These are phyloP conservation scores for Bocquillonia castaneifolia DNA, from an alignment of 441 rosid genomes.

Conservation along the genomic window DNA sequence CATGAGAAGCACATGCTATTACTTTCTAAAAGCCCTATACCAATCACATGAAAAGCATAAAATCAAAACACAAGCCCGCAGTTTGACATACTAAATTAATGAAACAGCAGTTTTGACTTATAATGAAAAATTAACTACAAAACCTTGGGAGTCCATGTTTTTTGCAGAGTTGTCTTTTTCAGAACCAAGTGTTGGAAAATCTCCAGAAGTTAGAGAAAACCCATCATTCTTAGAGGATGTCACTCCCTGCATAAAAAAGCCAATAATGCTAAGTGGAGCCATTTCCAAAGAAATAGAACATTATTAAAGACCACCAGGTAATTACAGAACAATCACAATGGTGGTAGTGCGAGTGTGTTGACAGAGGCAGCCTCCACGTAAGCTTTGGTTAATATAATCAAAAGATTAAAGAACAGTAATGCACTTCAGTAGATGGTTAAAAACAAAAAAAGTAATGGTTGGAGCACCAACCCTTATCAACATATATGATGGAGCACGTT, in stretches of 20 bases:
- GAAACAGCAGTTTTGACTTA: not conserved
- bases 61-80: slow-evolving; percentile 20
- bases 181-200: slow-evolving; percentile 90
- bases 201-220: slow-evolving; percentile 85
- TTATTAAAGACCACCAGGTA: too few species aligned
- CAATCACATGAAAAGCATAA: slow-evolving; percentile 9
- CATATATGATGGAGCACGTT: too few species aligned
- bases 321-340: too few species aligned
- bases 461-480: too few species aligned
- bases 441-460: too few species aligned
- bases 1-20: not conserved
- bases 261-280: slow-evolving; percentile 19
- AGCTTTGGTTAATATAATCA: not conserved
- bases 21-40: not conserved
- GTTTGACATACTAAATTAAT: too few species aligned
- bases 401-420: not conserved
- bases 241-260: slow-evolving; percentile 50
- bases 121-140: slow-evolving; percentile 16
- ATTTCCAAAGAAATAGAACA: slow-evolving; percentile 6
- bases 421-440: not conserved
- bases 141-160: slow-evolving; percentile 60
- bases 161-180: slow-evolving; percentile 62
- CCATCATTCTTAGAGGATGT: slow-evolving; percentile 57
- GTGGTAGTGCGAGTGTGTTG: not conserved
- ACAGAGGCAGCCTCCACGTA: not conserved